Percentiles rank a stretch among this genome's conserved stretches.
These are phyloP conservation scores for Diversispora eburnea DNA, from an alignment of 192 early-diverging fungal genomes.

Conservation along the genomic window DNA sequence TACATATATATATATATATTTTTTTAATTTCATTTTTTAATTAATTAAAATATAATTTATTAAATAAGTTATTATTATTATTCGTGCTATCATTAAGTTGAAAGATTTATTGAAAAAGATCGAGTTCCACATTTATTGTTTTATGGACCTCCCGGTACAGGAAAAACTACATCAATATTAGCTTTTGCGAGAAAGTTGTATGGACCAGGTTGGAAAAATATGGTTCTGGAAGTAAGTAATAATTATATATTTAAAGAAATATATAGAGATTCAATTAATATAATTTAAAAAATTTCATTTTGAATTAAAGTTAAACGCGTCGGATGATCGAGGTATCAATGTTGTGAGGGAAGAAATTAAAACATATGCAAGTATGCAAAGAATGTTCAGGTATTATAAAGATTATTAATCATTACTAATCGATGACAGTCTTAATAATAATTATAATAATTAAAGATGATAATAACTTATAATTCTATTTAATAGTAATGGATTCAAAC, in stretches of 20 bases:
- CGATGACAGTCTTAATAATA: background rate
- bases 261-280: too few relatives aligned
- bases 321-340: slow-evolving; percentile 97
- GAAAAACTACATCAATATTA: slow-evolving; percentile 95
- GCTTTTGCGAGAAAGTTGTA: slow-evolving; percentile 90
- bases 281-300: too few relatives aligned
- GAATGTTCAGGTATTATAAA: slow-evolving; percentile 65
- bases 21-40: background rate
- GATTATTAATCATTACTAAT: background rate
- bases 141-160: slow-evolving; percentile 97
- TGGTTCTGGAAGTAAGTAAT: slow-evolving; percentile 80
- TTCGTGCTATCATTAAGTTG: slow-evolving; percentile 44
- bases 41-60: too few relatives aligned
- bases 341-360: slow-evolving; percentile 98
- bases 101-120: slow-evolving; percentile 87
- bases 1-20: slow-evolving; percentile 33
- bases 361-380: slow-evolving; percentile 94
- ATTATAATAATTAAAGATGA: background rate
- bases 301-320: slow-evolving; percentile 80
- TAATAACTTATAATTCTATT: too few relatives aligned
- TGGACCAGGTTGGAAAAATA: slow-evolving; percentile 74
- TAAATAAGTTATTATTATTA: background rate
- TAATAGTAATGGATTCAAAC: slow-evolving; percentile 49
- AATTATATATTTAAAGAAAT: too few relatives aligned
- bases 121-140: slow-evolving; percentile 93